Evolutionary conservation across 345 rosid genomes (phyloP).

Genomic region (Bruguiera gymnorhiza): DNA sequence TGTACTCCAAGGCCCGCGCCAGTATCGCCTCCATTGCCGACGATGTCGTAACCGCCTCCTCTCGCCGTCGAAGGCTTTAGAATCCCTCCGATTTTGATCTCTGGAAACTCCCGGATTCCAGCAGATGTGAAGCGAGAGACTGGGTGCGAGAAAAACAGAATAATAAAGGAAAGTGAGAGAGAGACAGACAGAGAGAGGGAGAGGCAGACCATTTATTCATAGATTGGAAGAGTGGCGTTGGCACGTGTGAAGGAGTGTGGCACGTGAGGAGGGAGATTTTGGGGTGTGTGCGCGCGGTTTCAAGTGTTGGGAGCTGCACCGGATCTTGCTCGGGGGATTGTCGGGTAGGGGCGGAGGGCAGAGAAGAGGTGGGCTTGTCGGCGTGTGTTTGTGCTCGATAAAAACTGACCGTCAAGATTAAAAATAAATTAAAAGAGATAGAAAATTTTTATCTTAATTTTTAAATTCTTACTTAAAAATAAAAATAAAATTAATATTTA

Average conservation of each 20-base stretch:
- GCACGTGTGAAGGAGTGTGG: slow-evolving; percentile 8
- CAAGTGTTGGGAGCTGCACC: slow-evolving; percentile 8
- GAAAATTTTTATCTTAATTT: neutral
- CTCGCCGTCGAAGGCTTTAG: neutral
- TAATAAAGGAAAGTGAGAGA: too few relatives aligned
- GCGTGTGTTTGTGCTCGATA: slow-evolving; percentile 7
- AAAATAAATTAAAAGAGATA: neutral
- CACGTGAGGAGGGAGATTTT: slow-evolving; percentile 10
- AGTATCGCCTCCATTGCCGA: slow-evolving; percentile 82
- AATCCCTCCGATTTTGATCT: neutral
- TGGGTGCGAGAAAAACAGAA: too few relatives aligned
- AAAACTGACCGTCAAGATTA: neutral
- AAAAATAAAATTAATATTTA: too few relatives aligned
- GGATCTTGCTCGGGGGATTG: slow-evolving; percentile 24
- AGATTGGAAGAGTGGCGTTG: neutral
- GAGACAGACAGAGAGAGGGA: neutral
- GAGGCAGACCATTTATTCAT: slow-evolving; percentile 16
- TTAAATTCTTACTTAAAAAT: too few relatives aligned
- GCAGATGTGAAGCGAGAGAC: too few relatives aligned
- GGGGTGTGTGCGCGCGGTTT: neutral
- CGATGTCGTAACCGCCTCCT: neutral
- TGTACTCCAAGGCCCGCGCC: slow-evolving; percentile 95
- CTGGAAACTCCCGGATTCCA: neutral
- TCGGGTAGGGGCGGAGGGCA: neutral
- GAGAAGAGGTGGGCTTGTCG: slow-evolving; percentile 17